A percentile compares a stretch with the other conserved stretches of the same genome.
Evolutionary conservation across 345 rosid species (phyloP).

Genomic region (Microcos paniculata): DNA sequence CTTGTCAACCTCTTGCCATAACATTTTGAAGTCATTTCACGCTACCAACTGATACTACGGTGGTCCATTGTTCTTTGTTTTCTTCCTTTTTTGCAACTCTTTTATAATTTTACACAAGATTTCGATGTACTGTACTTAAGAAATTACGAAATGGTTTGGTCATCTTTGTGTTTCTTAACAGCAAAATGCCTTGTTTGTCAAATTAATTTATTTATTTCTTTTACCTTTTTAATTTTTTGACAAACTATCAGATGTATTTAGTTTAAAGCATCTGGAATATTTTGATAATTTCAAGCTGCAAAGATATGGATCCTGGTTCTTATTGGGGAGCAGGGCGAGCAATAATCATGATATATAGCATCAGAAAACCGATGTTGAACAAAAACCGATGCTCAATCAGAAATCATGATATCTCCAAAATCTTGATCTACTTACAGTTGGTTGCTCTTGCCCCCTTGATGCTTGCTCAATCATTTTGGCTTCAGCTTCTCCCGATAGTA

Average conservation of each 20-base stretch:
- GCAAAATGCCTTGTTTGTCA: background rate
- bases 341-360: background rate
- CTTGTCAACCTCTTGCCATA: no score
- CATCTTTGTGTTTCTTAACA: background rate
- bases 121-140: no score
- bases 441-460: conserved; percentile 65
- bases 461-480: conserved; percentile 74
- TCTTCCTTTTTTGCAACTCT: no score
- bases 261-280: background rate
- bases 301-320: background rate
- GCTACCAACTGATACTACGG: no score
- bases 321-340: background rate
- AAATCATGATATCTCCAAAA: background rate
- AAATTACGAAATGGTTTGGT: background rate
- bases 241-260: background rate
- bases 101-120: no score
- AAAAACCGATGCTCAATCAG: background rate
- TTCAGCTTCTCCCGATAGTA: conserved; percentile 89
- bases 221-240: no score
- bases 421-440: conserved; percentile 48
- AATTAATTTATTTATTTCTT: background rate
- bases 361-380: no score
- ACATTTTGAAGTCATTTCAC: no score
- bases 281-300: background rate
- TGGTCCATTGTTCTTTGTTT: no score